These are phyloP conservation scores for Lentinula sp. DNA, from an alignment of 768 basidiomycete genomes.

Conservation along the genomic window DNA sequence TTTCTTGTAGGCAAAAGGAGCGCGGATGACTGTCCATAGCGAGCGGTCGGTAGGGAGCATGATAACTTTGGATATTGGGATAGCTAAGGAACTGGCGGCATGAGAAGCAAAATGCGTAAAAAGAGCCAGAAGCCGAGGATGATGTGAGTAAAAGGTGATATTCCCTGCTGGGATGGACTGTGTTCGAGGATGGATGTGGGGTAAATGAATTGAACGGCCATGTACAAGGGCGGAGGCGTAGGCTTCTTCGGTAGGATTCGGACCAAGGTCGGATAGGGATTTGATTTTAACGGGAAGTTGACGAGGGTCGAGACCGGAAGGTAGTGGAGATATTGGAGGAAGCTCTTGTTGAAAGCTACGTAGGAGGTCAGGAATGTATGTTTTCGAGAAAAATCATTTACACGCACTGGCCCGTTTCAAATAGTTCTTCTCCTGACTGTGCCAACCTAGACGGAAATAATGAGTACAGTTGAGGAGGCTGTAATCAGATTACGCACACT, in stretches of 20 bases:
- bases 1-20: constrained; percentile 92
- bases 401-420: background rate
- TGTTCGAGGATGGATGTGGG: constrained; percentile 52
- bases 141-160: constrained; percentile 80
- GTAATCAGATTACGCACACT: background rate
- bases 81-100: constrained; percentile 78
- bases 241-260: constrained; percentile 32
- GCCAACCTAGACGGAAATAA: background rate
- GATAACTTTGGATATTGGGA: constrained; percentile 63
- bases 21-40: constrained; percentile 80
- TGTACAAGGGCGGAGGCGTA: constrained; percentile 55
- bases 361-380: background rate
- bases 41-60: constrained; percentile 68
- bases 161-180: constrained; percentile 73
- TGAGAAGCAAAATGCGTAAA: constrained; percentile 83
- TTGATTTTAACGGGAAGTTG: constrained; percentile 12
- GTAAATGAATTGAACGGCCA: constrained; percentile 51
- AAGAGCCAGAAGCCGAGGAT: constrained; percentile 59
- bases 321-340: background rate
- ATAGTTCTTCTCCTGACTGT: background rate
- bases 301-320: constrained; percentile 10
- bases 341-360: background rate
- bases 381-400: too few species aligned
- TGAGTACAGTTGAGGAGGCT: background rate
- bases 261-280: constrained; percentile 11